These are phyloP conservation scores for Pelargonium fulgidum DNA, from an alignment of 441 rosid genomes.

Conservation along the genomic window DNA sequence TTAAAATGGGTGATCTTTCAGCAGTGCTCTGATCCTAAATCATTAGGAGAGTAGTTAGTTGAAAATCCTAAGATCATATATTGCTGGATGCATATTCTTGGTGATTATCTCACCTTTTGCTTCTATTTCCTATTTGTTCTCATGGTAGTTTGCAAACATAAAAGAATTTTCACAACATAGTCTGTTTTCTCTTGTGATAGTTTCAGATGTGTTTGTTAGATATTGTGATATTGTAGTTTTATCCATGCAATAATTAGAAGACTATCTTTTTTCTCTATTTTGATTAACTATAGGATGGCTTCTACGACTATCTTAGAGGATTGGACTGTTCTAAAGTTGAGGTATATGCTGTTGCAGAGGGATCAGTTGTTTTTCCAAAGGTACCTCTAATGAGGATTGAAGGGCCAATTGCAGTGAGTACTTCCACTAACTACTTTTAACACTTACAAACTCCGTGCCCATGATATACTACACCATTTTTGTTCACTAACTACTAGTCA, in stretches of 20 bases:
- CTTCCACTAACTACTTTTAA: neutral
- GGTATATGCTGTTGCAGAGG: constrained; percentile 80
- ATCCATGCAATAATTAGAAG: constrained; percentile 9
- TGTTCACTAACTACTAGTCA: too few species aligned
- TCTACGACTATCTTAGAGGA: constrained; percentile 65
- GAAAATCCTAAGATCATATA: neutral
- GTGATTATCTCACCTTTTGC: neutral
- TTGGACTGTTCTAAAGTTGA: constrained; percentile 86
- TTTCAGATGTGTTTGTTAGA: neutral
- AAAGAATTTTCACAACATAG: neutral
- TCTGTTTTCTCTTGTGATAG: neutral
- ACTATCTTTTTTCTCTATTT: constrained; percentile 10
- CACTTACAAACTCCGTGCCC: neutral
- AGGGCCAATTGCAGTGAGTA: constrained; percentile 90
- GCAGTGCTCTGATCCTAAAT: neutral
- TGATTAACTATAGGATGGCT: constrained; percentile 57
- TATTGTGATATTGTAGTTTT: neutral
- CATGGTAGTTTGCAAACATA: neutral
- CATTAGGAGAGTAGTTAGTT: neutral
- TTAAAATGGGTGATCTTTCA: neutral
- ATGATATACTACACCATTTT: neutral
- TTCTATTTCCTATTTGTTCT: neutral
- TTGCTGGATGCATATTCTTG: neutral
- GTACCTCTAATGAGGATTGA: constrained; percentile 83
- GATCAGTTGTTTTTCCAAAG: constrained; percentile 91